A percentile compares a stretch with the other conserved stretches of the same genome.
phyloP scores from a whole-genome alignment of 2,329 filamentous ascomycete species.

The Aureobasidium sp. region DNA sequence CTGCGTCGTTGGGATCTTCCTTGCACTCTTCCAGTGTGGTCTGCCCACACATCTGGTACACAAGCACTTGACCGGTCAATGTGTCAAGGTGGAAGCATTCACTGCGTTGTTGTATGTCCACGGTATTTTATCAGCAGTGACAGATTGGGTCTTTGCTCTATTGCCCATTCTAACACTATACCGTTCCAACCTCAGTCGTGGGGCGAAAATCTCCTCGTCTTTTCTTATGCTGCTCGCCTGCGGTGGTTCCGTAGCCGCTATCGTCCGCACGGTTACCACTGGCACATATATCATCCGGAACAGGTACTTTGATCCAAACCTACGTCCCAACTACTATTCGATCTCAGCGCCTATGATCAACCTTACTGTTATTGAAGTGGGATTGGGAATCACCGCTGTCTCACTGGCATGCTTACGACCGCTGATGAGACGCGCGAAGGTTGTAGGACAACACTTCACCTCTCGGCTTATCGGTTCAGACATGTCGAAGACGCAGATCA shows the following conservation, averaged over 20 bases:
- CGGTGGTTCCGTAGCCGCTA: not conserved
- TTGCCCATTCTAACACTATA: not conserved
- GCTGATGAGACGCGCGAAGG: not conserved
- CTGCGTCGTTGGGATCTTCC: not conserved
- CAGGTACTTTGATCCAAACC: not conserved
- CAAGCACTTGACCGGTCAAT: not conserved
- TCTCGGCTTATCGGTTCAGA: not conserved
- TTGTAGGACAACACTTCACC: not conserved
- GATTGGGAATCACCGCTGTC: not conserved
- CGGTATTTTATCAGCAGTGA: not conserved
- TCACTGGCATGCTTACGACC: constrained; percentile 2
- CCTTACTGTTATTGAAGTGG: not conserved
- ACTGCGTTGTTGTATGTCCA: not conserved
- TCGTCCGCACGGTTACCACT: not conserved
- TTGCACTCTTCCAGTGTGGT: not conserved
- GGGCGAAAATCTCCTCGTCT: not conserved
- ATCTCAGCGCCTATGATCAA: not conserved
- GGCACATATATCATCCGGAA: not conserved
- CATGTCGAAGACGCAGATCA: not conserved
- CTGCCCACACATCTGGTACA: not conserved
- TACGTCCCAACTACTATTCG: not conserved
- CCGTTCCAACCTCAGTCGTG: not conserved
- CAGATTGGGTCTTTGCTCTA: not conserved
- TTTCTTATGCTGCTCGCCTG: not conserved
- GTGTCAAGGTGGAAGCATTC: not conserved